These are phyloP conservation scores for Bauhinia variegata DNA, from an alignment of 306 rosid genomes.

Conservation along the genomic window DNA sequence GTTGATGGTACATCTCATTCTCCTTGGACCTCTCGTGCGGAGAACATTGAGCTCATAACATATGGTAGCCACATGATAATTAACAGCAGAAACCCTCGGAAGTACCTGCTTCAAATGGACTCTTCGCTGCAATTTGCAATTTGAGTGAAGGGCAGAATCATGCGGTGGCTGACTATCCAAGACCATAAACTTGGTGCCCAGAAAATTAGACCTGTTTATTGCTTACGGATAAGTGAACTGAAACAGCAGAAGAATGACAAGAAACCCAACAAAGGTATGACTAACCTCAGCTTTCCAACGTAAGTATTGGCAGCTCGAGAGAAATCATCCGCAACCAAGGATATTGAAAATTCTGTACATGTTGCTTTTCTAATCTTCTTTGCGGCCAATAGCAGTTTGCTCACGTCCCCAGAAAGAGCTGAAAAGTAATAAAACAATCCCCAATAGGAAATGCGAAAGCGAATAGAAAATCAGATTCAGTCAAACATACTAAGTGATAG, in stretches of 20 bases:
- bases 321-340: conserved; percentile 72
- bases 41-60: conserved; percentile 86
- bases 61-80: conserved; percentile 63
- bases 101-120: conserved; percentile 61
- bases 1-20: conserved; percentile 83
- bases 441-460: conserved; percentile 13
- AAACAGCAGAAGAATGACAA: conserved; percentile 12
- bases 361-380: conserved; percentile 80
- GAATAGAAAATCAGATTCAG: conserved; percentile 7
- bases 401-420: conserved; percentile 82
- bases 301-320: conserved; percentile 65
- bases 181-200: conserved; percentile 82
- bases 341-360: conserved; percentile 71
- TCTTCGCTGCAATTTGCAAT: conserved; percentile 52
- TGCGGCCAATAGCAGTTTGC: conserved; percentile 81
- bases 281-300: conserved; percentile 81
- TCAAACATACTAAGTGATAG: background rate
- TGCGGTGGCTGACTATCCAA: conserved; percentile 63
- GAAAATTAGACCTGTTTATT: conserved; percentile 80
- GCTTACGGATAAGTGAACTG: conserved; percentile 34
- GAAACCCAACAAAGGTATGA: background rate
- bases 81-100: conserved; percentile 55
- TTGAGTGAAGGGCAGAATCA: conserved; percentile 51
- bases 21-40: conserved; percentile 92
- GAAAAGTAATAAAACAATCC: conserved; percentile 15